Base-by-base conservation (phyloP, 2,329 filamentous ascomycete genomes). In the Cercospora janseana region DNA sequence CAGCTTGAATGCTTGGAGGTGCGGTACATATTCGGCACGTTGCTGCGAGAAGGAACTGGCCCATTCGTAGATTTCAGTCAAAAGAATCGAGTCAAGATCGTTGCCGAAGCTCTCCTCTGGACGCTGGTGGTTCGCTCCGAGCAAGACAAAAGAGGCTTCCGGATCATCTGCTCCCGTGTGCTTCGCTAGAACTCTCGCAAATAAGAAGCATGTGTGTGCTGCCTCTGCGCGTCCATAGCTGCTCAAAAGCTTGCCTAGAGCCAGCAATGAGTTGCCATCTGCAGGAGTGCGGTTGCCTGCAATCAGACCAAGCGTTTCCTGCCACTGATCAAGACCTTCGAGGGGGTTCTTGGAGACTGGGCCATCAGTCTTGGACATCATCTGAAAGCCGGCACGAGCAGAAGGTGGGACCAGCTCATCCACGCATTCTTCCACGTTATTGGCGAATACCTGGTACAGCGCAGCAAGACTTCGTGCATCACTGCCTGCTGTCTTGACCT, bases 31-130 rank as follows among this genome's bases (percentile, higher is more conserved):
- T n/a, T 56, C 51, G 1, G 43, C 52, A 34, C 53, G 53, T 7
- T 77, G 70, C 16, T 77, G 72, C 2, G 79, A 76, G 10, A 97
- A 78, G 7, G 87, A 87, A 8, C 88, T 75, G 0, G 88, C 90
- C 67, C 89, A 97, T 67, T 99, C 93, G 63, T 94, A 97, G 0
- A 95, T 83, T 68, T 99, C 93, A 32, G 89, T 97, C n/a, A 98
- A 79, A 43, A 96, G 76, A n/a, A 96, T 81, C 3, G 89, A 81
- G 65, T 97, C 90, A 5, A 87, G 79, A 61, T 97, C 90, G 57
- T 85, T 82, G 46, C 84, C 83, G 55, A 91, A 85, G 88, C 83
- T 79, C 52, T 86, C 80, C 40, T 80, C 80, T 21, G 18, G 44
- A 20, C 34, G 16, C 52, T 80, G 78, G 68, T 95, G 89, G 66